phyloP scores from a whole-genome alignment of 2,329 filamentous ascomycete genomes.

The Simplicillium aogashimaense region DNA sequence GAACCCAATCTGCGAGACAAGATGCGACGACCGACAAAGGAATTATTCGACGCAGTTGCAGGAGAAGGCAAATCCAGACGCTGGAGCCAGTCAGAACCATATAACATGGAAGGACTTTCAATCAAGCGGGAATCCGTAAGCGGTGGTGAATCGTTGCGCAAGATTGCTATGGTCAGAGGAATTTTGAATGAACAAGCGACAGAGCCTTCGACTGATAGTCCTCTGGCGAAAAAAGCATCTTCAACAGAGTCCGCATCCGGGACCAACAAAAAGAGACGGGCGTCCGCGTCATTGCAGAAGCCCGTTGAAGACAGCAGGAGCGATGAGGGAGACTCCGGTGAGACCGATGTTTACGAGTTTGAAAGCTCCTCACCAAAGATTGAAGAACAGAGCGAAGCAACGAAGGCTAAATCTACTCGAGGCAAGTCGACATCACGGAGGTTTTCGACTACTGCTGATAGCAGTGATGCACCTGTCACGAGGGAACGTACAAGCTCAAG shows the following conservation, averaged over 20 bases:
- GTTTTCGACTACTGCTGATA: constrained; percentile 26
- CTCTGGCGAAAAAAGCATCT: no score
- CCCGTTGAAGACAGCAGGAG: constrained; percentile 8
- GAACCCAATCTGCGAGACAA: constrained; percentile 75
- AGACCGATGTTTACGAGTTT: constrained; percentile 46
- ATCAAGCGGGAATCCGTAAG: constrained; percentile 22
- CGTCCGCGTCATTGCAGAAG: constrained; percentile 2
- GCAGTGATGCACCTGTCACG: constrained; percentile 20
- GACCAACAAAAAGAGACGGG: background rate
- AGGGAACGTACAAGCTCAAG: constrained; percentile 26
- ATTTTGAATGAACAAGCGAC: background rate
- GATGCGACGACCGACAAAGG: constrained; percentile 72
- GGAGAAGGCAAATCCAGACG: constrained; percentile 47
- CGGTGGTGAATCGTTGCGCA: constrained; percentile 19
- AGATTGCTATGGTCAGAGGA: constrained; percentile 9
- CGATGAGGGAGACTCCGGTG: constrained; percentile 14
- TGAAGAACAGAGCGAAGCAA: constrained; percentile 14
- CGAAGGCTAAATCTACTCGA: constrained; percentile 13
- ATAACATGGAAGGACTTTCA: constrained; percentile 13
- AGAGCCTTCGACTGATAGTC: background rate
- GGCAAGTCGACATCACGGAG: constrained; percentile 23
- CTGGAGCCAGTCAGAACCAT: constrained; percentile 23
- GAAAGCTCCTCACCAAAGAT: constrained; percentile 30
- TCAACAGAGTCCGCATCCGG: no score
- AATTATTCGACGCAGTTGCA: constrained; percentile 63